Base-by-base conservation (phyloP, 768 basidiomycete species). In the Mycena metata region DNA sequence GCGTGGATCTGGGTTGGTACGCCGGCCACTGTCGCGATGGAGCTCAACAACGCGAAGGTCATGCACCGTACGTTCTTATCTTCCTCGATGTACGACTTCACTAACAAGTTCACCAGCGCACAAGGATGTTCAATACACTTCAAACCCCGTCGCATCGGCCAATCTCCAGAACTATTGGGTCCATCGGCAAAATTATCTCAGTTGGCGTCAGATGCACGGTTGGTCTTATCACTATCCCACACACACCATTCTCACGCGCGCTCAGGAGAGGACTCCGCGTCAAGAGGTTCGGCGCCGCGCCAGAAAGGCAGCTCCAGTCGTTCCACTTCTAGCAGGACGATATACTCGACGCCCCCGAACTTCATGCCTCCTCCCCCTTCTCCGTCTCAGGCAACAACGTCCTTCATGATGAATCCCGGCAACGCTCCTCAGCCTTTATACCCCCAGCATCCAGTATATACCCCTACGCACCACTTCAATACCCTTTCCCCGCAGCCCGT, bases 1-100 rank as follows among this genome's bases (percentile, higher is more conserved):
- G 67, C 67, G 6, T 69, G 67, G 67, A 47, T 69, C 1, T 69
- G 68, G 68, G 63, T 69, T 13, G 68, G 58, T 4, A 64, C 62
- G 10, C 68, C 68, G 16, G 45, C 63, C 1, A 65, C 63, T n/a
- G 50, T 69, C 26, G 26, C 51, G 17, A 69, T 69, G 68, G 51
- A 64, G 11, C 49, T 69, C 51, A 60, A 69, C 46, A 51, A 64
- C 36, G 30, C 57, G 24, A 64, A 65, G 58, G 59, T 35, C 16
- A 64, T 69, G 67, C 67, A 69, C n/a, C 67, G 66, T 67, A 17
- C 1, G 66, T 41, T 12, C 12, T 19, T 35, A 11, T 11, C 10
- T 15, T 23, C 2, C 12, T 3, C n/a, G 11, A 21, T 11, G 12
- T 39, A 5, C 13, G 23, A 39, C n/a, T 19, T n/a, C 21, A 33